These are phyloP conservation scores for Pichia sp. DNA, from an alignment of 1,139 yeast species.

Conservation along the genomic window DNA sequence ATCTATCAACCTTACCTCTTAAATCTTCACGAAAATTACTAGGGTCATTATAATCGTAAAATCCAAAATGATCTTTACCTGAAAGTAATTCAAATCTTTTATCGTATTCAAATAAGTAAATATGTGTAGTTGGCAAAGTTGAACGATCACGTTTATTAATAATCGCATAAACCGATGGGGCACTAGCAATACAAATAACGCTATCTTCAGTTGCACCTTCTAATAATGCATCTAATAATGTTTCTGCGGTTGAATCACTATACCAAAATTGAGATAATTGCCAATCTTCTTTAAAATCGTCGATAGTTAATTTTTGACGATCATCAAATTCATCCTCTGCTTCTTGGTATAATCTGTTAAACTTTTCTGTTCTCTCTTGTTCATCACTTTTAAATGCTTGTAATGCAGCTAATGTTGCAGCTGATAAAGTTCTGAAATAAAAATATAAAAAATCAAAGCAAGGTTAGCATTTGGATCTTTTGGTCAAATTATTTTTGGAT, in stretches of 20 bases:
- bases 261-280: conserved; percentile 92
- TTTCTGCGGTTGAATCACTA: conserved; percentile 61
- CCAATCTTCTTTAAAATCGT: conserved; percentile 82
- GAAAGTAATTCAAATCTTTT: conserved; percentile 68
- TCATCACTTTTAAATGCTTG: conserved; percentile 69
- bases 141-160: conserved; percentile 47
- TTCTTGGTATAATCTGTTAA: conserved; percentile 47
- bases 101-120: conserved; percentile 74
- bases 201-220: conserved; percentile 72
- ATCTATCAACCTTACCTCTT: conserved; percentile 58
- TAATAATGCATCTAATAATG: conserved; percentile 60
- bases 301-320: conserved; percentile 28
- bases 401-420: conserved; percentile 72
- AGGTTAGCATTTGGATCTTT: not conserved
- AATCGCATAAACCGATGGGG: conserved; percentile 90
- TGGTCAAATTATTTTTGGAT: too few species aligned
- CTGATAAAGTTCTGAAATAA: conserved; percentile 43
- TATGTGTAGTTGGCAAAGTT: conserved; percentile 57
- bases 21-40: conserved; percentile 52
- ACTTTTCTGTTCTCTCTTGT: conserved; percentile 49
- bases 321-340: conserved; percentile 51
- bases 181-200: conserved; percentile 70
- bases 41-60: conserved; percentile 73
- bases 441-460: not conserved
- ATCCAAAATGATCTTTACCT: conserved; percentile 57